phyloP scores from a whole-genome alignment of 225 moss, liverwort and hornwort genomes.

The Physcomitrium patens region DNA sequence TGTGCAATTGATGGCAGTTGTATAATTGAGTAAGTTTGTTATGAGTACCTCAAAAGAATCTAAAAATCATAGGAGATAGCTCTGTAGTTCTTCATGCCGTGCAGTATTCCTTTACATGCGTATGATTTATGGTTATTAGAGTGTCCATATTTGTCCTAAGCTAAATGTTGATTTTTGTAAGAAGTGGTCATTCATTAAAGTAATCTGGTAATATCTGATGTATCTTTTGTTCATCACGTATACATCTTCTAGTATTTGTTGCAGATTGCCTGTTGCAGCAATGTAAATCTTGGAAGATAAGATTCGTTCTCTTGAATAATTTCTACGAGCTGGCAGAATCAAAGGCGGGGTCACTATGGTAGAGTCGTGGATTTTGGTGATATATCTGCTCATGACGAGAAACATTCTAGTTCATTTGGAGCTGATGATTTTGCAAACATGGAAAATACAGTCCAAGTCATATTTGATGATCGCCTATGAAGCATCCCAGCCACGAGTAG shows the following conservation, averaged over 20 bases:
- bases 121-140: not conserved
- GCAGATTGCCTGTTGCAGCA: slow-evolving; percentile 85
- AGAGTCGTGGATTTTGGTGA: slow-evolving; percentile 85
- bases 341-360: slow-evolving; percentile 93
- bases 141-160: not conserved
- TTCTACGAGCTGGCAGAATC: slow-evolving; percentile 85
- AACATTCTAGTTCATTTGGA: slow-evolving; percentile 65
- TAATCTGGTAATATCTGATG: slow-evolving; percentile 3
- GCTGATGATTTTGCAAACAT: slow-evolving; percentile 70
- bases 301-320: slow-evolving; percentile 90
- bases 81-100: not conserved
- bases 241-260: not conserved
- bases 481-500: slow-evolving; percentile 68
- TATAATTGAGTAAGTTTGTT: not conserved
- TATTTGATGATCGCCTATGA: slow-evolving; percentile 76
- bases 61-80: not conserved
- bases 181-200: not conserved
- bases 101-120: not conserved
- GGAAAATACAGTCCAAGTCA: slow-evolving; percentile 63
- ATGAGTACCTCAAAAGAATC: not conserved
- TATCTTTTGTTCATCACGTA: not conserved
- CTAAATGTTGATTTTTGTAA: not conserved
- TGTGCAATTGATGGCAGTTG: not conserved
- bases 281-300: slow-evolving; percentile 93
- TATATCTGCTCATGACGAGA: slow-evolving; percentile 75